phyloP scores from a whole-genome alignment of 306 rosid genomes.

The Prunus salicina region DNA sequence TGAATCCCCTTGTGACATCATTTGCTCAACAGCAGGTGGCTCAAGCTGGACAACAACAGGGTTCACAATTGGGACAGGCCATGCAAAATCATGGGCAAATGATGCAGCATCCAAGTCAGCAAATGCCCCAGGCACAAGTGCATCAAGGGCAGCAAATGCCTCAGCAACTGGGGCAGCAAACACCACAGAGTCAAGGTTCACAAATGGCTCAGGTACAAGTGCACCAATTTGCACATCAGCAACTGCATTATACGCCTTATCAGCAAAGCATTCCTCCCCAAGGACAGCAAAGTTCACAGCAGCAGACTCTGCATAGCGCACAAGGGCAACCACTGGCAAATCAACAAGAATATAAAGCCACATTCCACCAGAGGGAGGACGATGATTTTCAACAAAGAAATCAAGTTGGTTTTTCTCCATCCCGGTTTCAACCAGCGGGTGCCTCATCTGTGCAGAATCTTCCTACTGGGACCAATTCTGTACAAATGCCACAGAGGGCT shows the following conservation, averaged over 20 bases:
- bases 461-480: slow-evolving; percentile 47
- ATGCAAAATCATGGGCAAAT: slow-evolving; percentile 53
- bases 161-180: slow-evolving; percentile 58
- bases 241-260: slow-evolving; percentile 65
- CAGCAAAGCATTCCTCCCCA: slow-evolving; percentile 52
- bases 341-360: slow-evolving; percentile 57
- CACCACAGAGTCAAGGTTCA: slow-evolving; percentile 51
- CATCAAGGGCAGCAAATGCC: slow-evolving; percentile 46
- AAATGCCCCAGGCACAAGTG: slow-evolving; percentile 37
- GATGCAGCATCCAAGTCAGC: slow-evolving; percentile 58
- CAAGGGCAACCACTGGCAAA: slow-evolving; percentile 56
- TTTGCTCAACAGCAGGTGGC: slow-evolving; percentile 46
- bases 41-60: slow-evolving; percentile 56
- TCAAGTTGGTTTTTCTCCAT: slow-evolving; percentile 74
- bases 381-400: slow-evolving; percentile 58
- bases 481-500: slow-evolving; percentile 54
- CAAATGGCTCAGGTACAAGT: slow-evolving; percentile 56
- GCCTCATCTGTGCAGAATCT: slow-evolving; percentile 50
- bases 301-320: slow-evolving; percentile 44
- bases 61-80: slow-evolving; percentile 38
- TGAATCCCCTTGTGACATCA: slow-evolving; percentile 37
- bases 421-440: slow-evolving; percentile 63
- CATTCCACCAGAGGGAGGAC: slow-evolving; percentile 53
- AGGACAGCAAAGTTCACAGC: slow-evolving; percentile 60
- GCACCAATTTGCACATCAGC: slow-evolving; percentile 60